Conservation (phyloP, 306 rosid species). For the Sphenostylis stenocarpa region DNA sequence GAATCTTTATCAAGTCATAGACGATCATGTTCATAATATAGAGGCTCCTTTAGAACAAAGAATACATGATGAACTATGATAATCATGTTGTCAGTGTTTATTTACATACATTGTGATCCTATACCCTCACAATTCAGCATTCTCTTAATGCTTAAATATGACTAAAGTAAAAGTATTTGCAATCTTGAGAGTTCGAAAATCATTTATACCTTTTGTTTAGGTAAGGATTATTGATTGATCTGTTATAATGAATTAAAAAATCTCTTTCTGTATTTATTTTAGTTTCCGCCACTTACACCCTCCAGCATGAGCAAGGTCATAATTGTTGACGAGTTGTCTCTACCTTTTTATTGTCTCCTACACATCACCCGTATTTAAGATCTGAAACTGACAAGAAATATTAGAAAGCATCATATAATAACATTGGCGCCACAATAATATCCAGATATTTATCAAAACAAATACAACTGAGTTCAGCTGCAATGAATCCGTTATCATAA, state of each 20-base stretch:
- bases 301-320: not conserved
- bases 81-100: slow-evolving; percentile 16
- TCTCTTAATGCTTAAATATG: not conserved
- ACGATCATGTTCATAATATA: slow-evolving; percentile 37
- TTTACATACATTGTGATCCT: not conserved
- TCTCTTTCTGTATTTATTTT: not conserved
- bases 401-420: not conserved
- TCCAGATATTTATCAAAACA: not conserved
- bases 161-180: not conserved
- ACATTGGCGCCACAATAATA: not conserved
- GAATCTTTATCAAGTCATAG: slow-evolving; percentile 50
- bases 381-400: not conserved
- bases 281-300: not conserved
- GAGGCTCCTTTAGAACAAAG: slow-evolving; percentile 52
- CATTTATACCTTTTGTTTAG: not conserved
- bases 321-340: slow-evolving; percentile 16
- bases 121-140: not conserved
- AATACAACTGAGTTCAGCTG: not conserved
- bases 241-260: not conserved
- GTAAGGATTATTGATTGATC: not conserved
- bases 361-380: not conserved
- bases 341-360: not conserved
- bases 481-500: slow-evolving; percentile 6
- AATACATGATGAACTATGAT: slow-evolving; percentile 73
- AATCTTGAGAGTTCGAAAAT: not conserved